Conservation (phyloP, 202 grass and related monocot genomes). For the Elaeis oleifera region DNA sequence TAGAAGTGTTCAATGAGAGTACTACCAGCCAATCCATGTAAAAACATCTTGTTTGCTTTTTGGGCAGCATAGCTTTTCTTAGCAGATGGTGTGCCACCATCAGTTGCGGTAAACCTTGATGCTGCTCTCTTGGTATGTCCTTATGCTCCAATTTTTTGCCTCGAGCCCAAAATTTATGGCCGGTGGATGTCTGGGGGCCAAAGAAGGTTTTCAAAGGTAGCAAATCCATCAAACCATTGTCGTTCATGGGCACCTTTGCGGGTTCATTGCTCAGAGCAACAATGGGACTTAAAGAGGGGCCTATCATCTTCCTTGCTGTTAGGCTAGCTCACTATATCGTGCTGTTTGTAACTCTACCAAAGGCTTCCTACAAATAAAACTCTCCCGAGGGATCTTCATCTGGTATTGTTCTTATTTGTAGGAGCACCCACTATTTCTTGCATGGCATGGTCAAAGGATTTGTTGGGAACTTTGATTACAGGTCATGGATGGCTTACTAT, state of each 20-base stretch:
- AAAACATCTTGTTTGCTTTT: slow-evolving; percentile 40
- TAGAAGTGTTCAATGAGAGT: slow-evolving; percentile 9
- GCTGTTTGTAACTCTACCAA: slow-evolving; percentile 23
- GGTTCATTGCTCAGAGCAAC: slow-evolving; percentile 18
- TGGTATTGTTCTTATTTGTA: slow-evolving; percentile 32
- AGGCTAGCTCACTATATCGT: slow-evolving; percentile 17
- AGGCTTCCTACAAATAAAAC: slow-evolving; percentile 24
- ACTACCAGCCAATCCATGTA: slow-evolving; percentile 22
- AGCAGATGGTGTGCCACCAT: background rate
- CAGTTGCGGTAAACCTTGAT: background rate
- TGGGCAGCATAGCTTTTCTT: slow-evolving; percentile 7
- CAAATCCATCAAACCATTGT: slow-evolving; percentile 28
- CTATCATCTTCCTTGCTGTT: slow-evolving; percentile 28
- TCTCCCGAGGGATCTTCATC: slow-evolving; percentile 26
- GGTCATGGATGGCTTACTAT: slow-evolving; percentile 15
- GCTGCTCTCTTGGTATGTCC: slow-evolving; percentile 18
- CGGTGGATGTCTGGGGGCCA: slow-evolving; percentile 30
- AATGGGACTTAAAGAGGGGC: slow-evolving; percentile 20
- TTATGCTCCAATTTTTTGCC: slow-evolving; percentile 11
- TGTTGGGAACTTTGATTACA: background rate
- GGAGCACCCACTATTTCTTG: slow-evolving; percentile 14
- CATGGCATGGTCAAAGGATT: slow-evolving; percentile 20
- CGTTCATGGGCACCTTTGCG: slow-evolving; percentile 1
- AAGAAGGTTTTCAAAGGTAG: slow-evolving; percentile 14
- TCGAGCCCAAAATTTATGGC: slow-evolving; percentile 28